Percentiles rank a stretch among this genome's conserved stretches.
Conservation (phyloP, 805 yeast genomes). For the Candida ficus region DNA sequence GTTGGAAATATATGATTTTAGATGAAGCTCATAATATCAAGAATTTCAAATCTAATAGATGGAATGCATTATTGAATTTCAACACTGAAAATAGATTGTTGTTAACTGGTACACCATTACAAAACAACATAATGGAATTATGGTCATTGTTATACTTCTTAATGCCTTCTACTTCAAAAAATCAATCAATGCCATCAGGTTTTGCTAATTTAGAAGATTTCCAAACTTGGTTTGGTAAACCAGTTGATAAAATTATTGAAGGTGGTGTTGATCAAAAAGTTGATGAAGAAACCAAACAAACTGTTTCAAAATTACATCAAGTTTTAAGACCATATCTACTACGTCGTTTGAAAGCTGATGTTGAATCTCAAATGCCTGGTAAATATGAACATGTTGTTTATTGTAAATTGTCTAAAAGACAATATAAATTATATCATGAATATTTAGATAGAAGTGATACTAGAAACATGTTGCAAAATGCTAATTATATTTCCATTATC, state of each 20-base stretch:
- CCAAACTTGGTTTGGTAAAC: constrained; percentile 98
- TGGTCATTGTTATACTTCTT: constrained; percentile 94
- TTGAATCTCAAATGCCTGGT: constrained; percentile 98
- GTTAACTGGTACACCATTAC: constrained; percentile 95
- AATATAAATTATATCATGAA: constrained; percentile 87
- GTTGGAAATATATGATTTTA: constrained; percentile 93
- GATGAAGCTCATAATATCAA: constrained; percentile 99
- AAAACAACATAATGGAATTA: constrained; percentile 87
- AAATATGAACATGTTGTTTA: constrained; percentile 93
- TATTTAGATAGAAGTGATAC: constrained; percentile 97
- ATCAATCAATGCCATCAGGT: constrained; percentile 76
- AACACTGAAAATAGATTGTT: constrained; percentile 84
- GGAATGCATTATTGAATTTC: constrained; percentile 94
- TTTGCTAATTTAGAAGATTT: constrained; percentile 95
- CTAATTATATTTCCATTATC: constrained; percentile 90
- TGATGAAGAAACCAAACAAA: constrained; percentile 74
- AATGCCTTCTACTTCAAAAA: constrained; percentile 83
- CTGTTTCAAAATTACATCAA: constrained; percentile 86
- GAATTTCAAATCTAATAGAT: constrained; percentile 91
- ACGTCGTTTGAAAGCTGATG: constrained; percentile 91
- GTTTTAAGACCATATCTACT: constrained; percentile 88
- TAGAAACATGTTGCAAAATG: constrained; percentile 86
- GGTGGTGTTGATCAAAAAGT: constrained; percentile 49
- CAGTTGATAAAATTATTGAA: constrained; percentile 89
- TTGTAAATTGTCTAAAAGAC: constrained; percentile 90